Conservation (phyloP, 441 rosid species). For the Erodium texanum region DNA sequence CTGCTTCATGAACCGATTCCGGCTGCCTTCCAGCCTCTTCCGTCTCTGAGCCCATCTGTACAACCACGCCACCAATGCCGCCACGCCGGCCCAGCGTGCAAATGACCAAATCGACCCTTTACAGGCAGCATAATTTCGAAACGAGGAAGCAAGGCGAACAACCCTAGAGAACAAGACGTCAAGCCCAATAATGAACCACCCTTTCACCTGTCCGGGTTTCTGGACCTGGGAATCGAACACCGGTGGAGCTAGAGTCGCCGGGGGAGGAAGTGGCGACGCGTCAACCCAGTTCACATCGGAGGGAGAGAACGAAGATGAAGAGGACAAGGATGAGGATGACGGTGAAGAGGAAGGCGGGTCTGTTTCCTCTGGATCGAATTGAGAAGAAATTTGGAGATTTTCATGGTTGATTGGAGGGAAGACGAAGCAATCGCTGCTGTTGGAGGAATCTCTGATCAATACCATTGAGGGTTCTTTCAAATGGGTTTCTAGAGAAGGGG, state of each 20-base stretch:
- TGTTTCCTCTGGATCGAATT: constrained; percentile 10
- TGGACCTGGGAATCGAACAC: not conserved
- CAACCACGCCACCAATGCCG: constrained; percentile 32
- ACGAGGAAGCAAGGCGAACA: constrained; percentile 18
- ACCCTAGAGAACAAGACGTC: constrained; percentile 38
- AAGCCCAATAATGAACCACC: constrained; percentile 37
- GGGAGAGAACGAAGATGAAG: not conserved
- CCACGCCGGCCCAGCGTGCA: constrained; percentile 30
- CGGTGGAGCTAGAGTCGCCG: constrained; percentile 10
- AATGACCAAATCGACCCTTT: constrained; percentile 22
- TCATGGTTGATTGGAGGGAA: constrained; percentile 77
- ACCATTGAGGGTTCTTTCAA: constrained; percentile 28
- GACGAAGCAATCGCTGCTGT: constrained; percentile 21
- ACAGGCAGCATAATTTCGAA: constrained; percentile 10
- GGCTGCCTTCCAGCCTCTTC: constrained; percentile 22
- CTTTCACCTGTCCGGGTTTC: not conserved
- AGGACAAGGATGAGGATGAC: not conserved
- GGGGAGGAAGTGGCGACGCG: not conserved
- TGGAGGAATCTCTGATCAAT: constrained; percentile 32
- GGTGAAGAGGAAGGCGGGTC: constrained; percentile 18
- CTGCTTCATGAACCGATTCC: constrained; percentile 23
- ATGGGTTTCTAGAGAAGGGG: not conserved
- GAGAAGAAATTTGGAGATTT: constrained; percentile 39
- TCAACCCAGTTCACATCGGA: constrained; percentile 13
- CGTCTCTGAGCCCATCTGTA: constrained; percentile 30